Evolutionary conservation across 208 protist species (phyloP).

Genomic region (Wallacemonas rigidus): DNA sequence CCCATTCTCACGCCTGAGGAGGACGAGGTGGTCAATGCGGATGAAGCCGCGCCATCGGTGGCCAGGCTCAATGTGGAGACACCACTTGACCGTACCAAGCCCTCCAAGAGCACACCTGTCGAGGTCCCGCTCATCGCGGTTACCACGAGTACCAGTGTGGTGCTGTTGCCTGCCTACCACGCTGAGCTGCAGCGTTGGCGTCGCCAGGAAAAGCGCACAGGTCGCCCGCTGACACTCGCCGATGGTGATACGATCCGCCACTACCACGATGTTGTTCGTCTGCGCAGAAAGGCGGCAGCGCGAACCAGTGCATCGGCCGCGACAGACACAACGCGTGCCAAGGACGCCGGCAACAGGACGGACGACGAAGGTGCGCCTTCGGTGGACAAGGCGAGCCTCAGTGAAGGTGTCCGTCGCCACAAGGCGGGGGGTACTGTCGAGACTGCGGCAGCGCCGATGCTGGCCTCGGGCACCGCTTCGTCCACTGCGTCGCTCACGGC

Average conservation of each 20-base stretch:
- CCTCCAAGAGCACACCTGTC: neutral
- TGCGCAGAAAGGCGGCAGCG: neutral
- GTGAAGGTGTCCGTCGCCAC: no score
- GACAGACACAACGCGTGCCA: neutral
- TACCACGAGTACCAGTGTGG: conserved; percentile 22
- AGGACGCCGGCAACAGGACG: neutral
- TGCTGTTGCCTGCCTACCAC: conserved; percentile 23
- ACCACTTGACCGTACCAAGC: neutral
- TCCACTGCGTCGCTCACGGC: no score
- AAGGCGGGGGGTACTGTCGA: no score
- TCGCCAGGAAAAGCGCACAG: conserved; percentile 4
- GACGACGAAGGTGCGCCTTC: neutral
- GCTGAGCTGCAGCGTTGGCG: conserved; percentile 18
- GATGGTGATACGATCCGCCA: conserved; percentile 15
- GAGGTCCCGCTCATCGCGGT: conserved; percentile 23
- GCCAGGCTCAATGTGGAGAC: neutral
- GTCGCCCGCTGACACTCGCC: conserved; percentile 17
- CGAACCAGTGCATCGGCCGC: neutral
- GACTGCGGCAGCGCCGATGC: no score
- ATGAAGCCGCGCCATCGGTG: neutral
- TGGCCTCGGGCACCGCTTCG: no score
- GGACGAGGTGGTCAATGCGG: neutral
- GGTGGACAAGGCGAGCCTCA: no score
- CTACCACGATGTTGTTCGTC: neutral
- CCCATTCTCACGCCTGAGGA: neutral